phyloP scores from a whole-genome alignment of 2,329 filamentous ascomycete species.

The Boeremia lycopersici region DNA sequence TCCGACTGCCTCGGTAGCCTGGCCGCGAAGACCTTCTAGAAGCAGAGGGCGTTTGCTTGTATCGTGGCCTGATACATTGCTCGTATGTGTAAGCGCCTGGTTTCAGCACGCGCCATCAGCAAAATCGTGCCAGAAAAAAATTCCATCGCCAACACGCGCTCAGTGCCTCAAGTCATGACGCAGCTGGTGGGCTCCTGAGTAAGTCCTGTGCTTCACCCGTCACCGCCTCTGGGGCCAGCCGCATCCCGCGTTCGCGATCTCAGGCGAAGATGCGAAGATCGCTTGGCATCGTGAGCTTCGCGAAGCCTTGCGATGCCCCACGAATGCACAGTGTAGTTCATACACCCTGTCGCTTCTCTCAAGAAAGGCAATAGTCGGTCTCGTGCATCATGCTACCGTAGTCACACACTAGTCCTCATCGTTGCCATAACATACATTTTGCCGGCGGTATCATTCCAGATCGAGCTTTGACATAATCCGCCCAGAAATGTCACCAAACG shows the following conservation, averaged over 20 bases:
- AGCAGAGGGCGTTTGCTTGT: conserved; percentile 5
- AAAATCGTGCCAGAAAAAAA: conserved; percentile 26
- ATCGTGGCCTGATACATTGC: conserved; percentile 12
- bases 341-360: not conserved
- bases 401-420: too few relatives aligned
- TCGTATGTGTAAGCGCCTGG: conserved; percentile 33
- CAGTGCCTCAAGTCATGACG: conserved; percentile 33
- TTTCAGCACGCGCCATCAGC: conserved; percentile 30
- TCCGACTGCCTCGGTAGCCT: conserved; percentile 21
- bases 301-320: not conserved
- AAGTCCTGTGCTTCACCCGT: conserved; percentile 29
- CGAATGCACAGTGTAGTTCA: not conserved
- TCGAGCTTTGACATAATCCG: conserved; percentile 7
- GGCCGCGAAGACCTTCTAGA: conserved; percentile 28
- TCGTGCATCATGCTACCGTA: too few relatives aligned
- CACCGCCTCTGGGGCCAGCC: conserved; percentile 42
- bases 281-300: conserved; percentile 5
- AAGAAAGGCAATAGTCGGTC: too few relatives aligned
- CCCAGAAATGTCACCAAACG: conserved; percentile 16
- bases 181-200: conserved; percentile 22
- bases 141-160: conserved; percentile 26
- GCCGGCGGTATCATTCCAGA: not conserved
- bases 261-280: not conserved
- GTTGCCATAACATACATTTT: not conserved
- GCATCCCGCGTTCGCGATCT: conserved; percentile 29